Evolutionary conservation across 352 stramenopile genomes (phyloP).

Genomic region (Phytopythium chamaehyphon): DNA sequence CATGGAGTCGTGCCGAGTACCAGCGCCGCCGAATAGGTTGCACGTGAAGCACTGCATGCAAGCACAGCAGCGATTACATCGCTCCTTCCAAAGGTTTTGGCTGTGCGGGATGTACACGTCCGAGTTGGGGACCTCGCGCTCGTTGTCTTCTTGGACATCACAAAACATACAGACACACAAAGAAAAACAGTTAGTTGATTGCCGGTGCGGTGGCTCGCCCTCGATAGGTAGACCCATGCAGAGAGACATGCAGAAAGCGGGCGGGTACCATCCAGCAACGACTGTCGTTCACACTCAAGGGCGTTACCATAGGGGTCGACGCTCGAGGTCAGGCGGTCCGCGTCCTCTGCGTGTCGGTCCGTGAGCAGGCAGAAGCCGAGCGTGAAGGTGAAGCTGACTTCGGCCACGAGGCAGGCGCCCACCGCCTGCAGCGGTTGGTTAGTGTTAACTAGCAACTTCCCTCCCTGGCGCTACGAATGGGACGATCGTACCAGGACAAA

Average conservation of each 20-base stretch:
- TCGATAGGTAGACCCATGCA: conserved; percentile 1
- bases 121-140: conserved; percentile 60
- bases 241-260: conserved; percentile 7
- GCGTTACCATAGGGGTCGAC: conserved; percentile 63
- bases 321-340: conserved; percentile 13
- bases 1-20: conserved; percentile 86
- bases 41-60: conserved; percentile 85
- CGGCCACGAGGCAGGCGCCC: conserved; percentile 45
- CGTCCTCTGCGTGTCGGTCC: conserved; percentile 29
- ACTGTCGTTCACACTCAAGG: conserved; percentile 68
- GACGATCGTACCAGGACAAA: conserved; percentile 59
- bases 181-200: neutral
- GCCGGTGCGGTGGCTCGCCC: neutral
- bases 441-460: no score
- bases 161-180: conserved; percentile 6
- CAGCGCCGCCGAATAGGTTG: conserved; percentile 80
- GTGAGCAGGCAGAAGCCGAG: conserved; percentile 69
- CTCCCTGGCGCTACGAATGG: no score
- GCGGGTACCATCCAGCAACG: conserved; percentile 66
- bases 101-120: conserved; percentile 82
- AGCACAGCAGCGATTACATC: conserved; percentile 70
- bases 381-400: conserved; percentile 70
- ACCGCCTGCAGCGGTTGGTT: conserved; percentile 57
- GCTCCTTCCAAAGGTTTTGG: conserved; percentile 62
- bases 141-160: conserved; percentile 29